Conservation (phyloP, 2,329 filamentous ascomycete species). For the Aspergillus ochraceus region DNA sequence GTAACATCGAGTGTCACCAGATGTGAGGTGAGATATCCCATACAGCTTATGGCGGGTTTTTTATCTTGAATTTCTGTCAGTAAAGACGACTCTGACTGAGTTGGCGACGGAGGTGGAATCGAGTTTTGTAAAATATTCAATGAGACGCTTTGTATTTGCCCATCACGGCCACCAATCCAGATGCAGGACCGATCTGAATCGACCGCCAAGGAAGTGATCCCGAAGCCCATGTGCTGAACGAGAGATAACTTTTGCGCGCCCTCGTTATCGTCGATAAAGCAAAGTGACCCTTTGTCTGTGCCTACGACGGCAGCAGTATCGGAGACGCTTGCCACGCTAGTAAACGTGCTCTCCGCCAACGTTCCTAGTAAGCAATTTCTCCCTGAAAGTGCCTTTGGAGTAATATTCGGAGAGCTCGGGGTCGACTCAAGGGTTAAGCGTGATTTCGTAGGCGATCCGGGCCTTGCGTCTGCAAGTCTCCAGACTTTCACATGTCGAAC, state of each 20-base stretch:
- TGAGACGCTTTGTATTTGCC: slow-evolving; percentile 52
- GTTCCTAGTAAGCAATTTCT: slow-evolving; percentile 83
- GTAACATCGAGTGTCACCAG: slow-evolving; percentile 74
- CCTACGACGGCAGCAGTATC: slow-evolving; percentile 76
- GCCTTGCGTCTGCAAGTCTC: slow-evolving; percentile 70
- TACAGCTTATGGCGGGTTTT: slow-evolving; percentile 56
- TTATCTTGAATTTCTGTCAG: slow-evolving; percentile 28
- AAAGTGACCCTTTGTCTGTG: slow-evolving; percentile 86
- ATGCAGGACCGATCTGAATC: slow-evolving; percentile 56
- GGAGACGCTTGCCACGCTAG: slow-evolving; percentile 70
- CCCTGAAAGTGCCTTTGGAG: slow-evolving; percentile 72
- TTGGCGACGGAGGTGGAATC: slow-evolving; percentile 31
- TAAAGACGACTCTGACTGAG: slow-evolving; percentile 24
- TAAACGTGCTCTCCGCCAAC: slow-evolving; percentile 81
- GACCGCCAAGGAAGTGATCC: slow-evolving; percentile 66
- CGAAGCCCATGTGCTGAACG: slow-evolving; percentile 66
- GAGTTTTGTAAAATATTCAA: slow-evolving; percentile 34
- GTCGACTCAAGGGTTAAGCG: slow-evolving; percentile 48
- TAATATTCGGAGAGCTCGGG: slow-evolving; percentile 40
- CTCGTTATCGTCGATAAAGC: slow-evolving; percentile 75
- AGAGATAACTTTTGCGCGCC: slow-evolving; percentile 70
- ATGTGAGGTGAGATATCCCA: slow-evolving; percentile 67
- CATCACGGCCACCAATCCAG: slow-evolving; percentile 69
- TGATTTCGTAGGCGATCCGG: slow-evolving; percentile 64
- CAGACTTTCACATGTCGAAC: slow-evolving; percentile 92